These are phyloP conservation scores for Apostasia shenzhenica DNA, from an alignment of 106 monocot species.

Conservation along the genomic window DNA sequence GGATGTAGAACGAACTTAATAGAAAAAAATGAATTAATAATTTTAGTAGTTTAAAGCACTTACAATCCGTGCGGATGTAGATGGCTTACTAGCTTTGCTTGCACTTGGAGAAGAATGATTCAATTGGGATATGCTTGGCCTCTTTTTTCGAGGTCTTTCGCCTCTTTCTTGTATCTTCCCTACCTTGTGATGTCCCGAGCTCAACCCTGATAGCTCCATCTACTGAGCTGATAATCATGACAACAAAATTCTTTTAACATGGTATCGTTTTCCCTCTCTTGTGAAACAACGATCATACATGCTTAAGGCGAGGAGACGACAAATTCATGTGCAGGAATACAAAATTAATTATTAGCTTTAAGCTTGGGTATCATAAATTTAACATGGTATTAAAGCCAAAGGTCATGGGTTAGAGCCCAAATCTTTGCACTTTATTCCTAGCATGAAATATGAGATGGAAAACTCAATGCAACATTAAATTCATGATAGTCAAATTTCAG, in stretches of 20 bases:
- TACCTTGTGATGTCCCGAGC: slow-evolving; percentile 6
- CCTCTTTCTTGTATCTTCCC: slow-evolving; percentile 37
- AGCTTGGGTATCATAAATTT: too few relatives aligned
- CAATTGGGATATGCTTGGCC: slow-evolving; percentile 56
- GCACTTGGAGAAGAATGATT: slow-evolving; percentile 58
- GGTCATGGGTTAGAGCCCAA: too few relatives aligned
- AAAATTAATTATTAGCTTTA: too few relatives aligned
- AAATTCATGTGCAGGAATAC: too few relatives aligned
- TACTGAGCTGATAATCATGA: not conserved
- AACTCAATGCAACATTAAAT: too few relatives aligned
- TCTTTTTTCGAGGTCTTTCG: slow-evolving; percentile 30
- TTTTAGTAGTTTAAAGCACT: too few relatives aligned
- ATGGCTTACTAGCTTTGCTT: slow-evolving; percentile 18
- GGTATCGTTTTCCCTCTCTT: not conserved
- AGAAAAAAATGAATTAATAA: too few relatives aligned
- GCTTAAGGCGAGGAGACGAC: not conserved
- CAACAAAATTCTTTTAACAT: not conserved
- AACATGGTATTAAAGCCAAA: too few relatives aligned
- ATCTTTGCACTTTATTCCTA: too few relatives aligned
- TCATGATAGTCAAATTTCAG: too few relatives aligned
- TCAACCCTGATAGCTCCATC: slow-evolving; percentile 14
- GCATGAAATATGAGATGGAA: too few relatives aligned
- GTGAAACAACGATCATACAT: not conserved
- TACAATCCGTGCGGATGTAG: not conserved
- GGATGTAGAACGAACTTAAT: too few relatives aligned